Base-by-base conservation (phyloP, 495 filamentous ascomycete genomes). In the Neurospora sp. region DNA sequence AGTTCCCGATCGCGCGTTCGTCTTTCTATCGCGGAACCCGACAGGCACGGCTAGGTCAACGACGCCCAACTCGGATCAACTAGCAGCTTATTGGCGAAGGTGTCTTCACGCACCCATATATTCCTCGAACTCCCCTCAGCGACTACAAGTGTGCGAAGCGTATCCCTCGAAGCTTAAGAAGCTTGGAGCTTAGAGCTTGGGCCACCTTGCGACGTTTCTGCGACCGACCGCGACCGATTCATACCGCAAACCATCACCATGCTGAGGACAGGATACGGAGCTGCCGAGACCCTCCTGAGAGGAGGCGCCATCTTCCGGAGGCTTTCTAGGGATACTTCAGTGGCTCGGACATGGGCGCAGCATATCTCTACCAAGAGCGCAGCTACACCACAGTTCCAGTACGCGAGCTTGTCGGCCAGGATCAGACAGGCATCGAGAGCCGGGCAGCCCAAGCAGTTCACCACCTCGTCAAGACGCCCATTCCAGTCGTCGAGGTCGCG, bases 401-500 rank as follows among this genome's bases (percentile, higher is more conserved):
- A 73, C 2, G 65, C 69, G 39, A 72, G 70, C 27, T 8, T 71
- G n/a, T 27, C 71, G 35, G 39, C 31, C 38, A 65, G 39, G 65
- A 68, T 69, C 10, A 71, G 70, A 16, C 70, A 73, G 37, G 22
- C 71, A 6, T 14, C 53, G 8, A 70, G 31, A 40, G 39, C 70
- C 40, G 69, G 45, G n/a, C 70, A 41, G 53, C 38, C 73, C 39
- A 71, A 73, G 38, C 68, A 70, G 6, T 71, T 72, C 8, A 39
- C 72, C 39, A 70, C 68, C 22, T 73, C 71, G 38, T 53, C 72
- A 41, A 72, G 71, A 44, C 77, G 80, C 7, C 65, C 76, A 6
- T 79, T 81, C 72, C 78, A 78, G 53, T 74, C 74, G 9, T 75
- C 79, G 4, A 72, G 71, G 65, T 74, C 79, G 0, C 71, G 77